Conservation (phyloP, 148 eudicot species). For the Heliamphora exappendiculata region DNA sequence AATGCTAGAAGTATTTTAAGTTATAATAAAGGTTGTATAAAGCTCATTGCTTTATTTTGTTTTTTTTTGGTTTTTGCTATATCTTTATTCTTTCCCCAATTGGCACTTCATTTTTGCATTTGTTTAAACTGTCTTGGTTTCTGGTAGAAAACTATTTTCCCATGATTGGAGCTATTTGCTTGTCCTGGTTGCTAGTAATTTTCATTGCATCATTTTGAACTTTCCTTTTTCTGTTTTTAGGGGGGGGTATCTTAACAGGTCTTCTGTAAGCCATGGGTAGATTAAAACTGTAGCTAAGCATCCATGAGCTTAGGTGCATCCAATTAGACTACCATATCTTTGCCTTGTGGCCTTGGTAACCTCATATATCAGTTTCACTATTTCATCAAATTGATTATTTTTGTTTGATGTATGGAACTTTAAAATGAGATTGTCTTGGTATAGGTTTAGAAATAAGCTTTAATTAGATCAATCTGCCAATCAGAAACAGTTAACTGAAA, state of each 20-base stretch:
- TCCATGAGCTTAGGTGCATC: not conserved
- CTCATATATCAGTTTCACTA: not conserved
- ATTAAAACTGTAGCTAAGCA: not conserved
- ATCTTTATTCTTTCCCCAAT: not conserved
- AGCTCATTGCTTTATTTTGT: not conserved
- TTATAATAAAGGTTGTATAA: not conserved
- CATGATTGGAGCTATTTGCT: not conserved
- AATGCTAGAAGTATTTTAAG: not conserved
- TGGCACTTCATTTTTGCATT: not conserved
- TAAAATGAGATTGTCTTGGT: not conserved
- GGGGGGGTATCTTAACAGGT: too few species aligned
- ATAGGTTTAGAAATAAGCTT: not conserved
- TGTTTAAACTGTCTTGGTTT: not conserved
- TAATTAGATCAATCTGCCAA: not conserved
- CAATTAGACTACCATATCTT: slow-evolving; percentile 1
- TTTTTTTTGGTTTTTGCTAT: not conserved
- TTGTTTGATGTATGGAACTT: not conserved
- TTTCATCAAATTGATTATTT: not conserved
- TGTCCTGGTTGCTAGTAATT: not conserved
- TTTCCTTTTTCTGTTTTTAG: too few species aligned
- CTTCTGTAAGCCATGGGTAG: not conserved
- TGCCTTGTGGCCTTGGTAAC: not conserved
- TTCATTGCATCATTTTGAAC: not conserved
- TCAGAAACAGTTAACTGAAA: not conserved
- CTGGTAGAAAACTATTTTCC: not conserved